Evolutionary conservation across 2,329 filamentous ascomycete genomes (phyloP), one percentile per base, ranked within the genome.

Genomic region (Diplodia sapinea): DNA sequence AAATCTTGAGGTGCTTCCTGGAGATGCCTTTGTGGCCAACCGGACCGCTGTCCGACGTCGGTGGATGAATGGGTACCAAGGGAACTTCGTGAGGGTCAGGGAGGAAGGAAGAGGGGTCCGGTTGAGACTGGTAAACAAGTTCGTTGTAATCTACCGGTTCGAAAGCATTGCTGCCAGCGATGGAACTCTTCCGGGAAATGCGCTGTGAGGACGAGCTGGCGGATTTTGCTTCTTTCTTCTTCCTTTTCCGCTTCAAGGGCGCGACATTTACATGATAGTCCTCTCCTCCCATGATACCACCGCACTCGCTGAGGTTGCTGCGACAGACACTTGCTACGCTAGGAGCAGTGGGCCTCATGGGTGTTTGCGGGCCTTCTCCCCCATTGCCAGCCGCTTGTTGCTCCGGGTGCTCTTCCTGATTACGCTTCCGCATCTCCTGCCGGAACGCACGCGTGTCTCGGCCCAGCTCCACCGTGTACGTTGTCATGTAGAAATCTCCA

Each of bases 401-500:
- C 70, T 84, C 81, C 63, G 81, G 79, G 49, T 83, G 81, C 40
- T 80, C 78, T 40, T 82, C 50, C 69, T 79, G 83, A 73, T 85
- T 69, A 47, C 50, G 54, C 33, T 50, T 63, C 61, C 66, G 68
- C 68, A 66, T 68, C 38, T 83, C 68, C 87, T 83, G 66, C 66
- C 83, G 79, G 70, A 87, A 78, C 11, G 88, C 88, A 64, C 83
- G 80, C 73, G 88, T 84, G 77, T 93, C 91, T 69, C 91, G 88
- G 66, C 90, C 91, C 33, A 94, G 87, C 67, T 91, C 86, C 72
- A 93, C 85, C 64, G 87, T 84, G 72, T 89, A 89, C 1, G 90
- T 92, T 63, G 88, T 92, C 88, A 94, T 91, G 78, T 91, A 91
- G 76, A 91, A 93, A 67, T 88, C 86, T 74, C 90, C 90, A 80